These are phyloP conservation scores for Fusarium dimerum DNA, from an alignment of 2,329 filamentous ascomycete species.

Conservation along the genomic window DNA sequence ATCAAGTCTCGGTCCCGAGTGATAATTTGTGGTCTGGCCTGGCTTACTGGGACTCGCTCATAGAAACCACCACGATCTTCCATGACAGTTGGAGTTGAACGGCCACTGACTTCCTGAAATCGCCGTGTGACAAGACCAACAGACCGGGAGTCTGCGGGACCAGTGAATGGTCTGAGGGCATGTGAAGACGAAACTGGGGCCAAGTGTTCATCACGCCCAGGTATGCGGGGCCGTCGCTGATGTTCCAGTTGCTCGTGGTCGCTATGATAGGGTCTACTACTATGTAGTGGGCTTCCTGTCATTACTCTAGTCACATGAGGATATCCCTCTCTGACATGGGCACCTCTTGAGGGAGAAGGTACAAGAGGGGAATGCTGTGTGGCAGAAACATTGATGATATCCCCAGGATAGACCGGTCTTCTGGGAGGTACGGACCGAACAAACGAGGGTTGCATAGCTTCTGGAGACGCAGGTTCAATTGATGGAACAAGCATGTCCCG, in stretches of 20 bases:
- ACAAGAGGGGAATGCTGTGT: constrained; percentile 23
- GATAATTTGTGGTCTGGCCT: constrained; percentile 9
- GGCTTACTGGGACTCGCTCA: constrained; percentile 32
- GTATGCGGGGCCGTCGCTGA: neutral
- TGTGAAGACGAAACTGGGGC: neutral
- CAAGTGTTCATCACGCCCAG: neutral
- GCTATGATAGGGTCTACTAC: constrained; percentile 5
- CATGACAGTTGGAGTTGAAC: constrained; percentile 40
- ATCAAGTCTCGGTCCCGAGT: constrained; percentile 12
- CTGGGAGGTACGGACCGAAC: constrained; percentile 35
- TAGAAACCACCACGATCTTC: constrained; percentile 42
- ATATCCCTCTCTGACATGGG: constrained; percentile 16
- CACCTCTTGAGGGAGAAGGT: constrained; percentile 20
- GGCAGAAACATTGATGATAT: constrained; percentile 16
- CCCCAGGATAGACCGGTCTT: constrained; percentile 22
- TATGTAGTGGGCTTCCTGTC: constrained; percentile 14
- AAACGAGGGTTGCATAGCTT: constrained; percentile 36
- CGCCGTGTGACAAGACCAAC: constrained; percentile 29
- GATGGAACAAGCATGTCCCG: constrained; percentile 49
- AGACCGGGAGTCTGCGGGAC: neutral
- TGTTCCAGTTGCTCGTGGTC: constrained; percentile 12
- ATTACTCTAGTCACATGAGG: constrained; percentile 14
- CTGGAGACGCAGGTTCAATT: constrained; percentile 46
- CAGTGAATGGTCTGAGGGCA: neutral
- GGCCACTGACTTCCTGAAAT: constrained; percentile 34